Percentiles rank a stretch among this genome's conserved stretches.
Evolutionary conservation across 73 alveolate genomes (phyloP).

Genomic region (Blepharisma japonicum): DNA sequence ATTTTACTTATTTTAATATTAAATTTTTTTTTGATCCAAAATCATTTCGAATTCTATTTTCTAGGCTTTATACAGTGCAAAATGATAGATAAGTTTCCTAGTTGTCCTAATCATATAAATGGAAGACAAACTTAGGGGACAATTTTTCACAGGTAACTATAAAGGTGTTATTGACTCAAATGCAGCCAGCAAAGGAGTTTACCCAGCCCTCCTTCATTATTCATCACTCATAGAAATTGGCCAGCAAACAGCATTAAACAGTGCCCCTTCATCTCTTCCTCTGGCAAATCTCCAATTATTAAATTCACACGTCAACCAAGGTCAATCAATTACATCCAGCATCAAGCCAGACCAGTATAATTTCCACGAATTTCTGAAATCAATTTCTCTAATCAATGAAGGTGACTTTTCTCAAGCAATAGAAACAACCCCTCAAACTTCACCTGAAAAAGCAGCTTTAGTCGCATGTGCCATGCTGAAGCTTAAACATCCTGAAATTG

Average conservation of each 20-base stretch:
- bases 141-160: conserved; percentile 27
- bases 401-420: not conserved
- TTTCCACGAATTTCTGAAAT: not conserved
- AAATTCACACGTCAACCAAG: not conserved
- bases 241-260: not conserved
- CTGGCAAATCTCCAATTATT: not conserved
- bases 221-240: not conserved
- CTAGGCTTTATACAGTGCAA: not conserved
- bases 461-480: conserved; percentile 8
- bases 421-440: not conserved
- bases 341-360: not conserved
- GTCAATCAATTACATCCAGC: not conserved
- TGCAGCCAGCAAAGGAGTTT: not conserved
- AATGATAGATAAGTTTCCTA: not conserved
- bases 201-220: not conserved
- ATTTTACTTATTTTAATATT: too few species aligned
- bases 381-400: not conserved
- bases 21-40: too few species aligned
- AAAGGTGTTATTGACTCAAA: not conserved
- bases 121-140: conserved; percentile 14
- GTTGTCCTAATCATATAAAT: not conserved
- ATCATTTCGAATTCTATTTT: too few species aligned
- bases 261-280: too few species aligned
- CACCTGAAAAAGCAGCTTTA: not conserved
- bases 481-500: not conserved